Conservation (phyloP, 2,329 filamentous ascomycete species). For the Scortechinia acanthostroma region DNA sequence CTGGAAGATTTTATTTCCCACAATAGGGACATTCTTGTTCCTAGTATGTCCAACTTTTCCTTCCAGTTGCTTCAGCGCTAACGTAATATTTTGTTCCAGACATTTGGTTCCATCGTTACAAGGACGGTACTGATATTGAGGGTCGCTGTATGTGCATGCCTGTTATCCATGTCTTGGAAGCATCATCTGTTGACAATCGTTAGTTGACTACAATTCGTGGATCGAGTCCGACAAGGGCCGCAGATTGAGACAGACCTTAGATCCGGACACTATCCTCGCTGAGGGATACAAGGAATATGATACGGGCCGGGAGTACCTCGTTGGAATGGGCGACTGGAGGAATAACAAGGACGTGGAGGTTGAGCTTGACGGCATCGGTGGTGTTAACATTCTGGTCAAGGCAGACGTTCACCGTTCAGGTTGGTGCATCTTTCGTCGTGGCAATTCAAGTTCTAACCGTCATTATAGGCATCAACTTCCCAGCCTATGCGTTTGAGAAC, state of each 20-base stretch:
- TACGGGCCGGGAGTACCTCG: slow-evolving; percentile 64
- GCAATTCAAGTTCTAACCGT: slow-evolving; percentile 6
- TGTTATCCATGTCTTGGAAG: neutral
- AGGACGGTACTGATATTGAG: slow-evolving; percentile 59
- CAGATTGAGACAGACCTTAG: slow-evolving; percentile 46
- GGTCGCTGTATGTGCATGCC: slow-evolving; percentile 48
- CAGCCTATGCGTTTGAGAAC: slow-evolving; percentile 70
- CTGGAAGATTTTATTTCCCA: slow-evolving; percentile 70
- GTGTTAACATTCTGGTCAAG: slow-evolving; percentile 72
- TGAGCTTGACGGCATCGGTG: slow-evolving; percentile 67
- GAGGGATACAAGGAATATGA: slow-evolving; percentile 72
- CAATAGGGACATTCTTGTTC: slow-evolving; percentile 65
- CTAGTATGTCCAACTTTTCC: slow-evolving; percentile 52
- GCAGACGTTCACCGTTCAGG: slow-evolving; percentile 69
- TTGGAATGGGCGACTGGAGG: slow-evolving; percentile 64
- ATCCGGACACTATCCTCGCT: slow-evolving; percentile 58
- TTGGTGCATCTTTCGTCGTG: slow-evolving; percentile 13
- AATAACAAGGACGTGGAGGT: slow-evolving; percentile 67
- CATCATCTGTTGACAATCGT: neutral
- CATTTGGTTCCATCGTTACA: slow-evolving; percentile 69
- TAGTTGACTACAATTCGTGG: slow-evolving; percentile 75
- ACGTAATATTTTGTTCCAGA: slow-evolving; percentile 32
- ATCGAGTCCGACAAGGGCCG: slow-evolving; percentile 65
- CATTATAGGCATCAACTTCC: slow-evolving; percentile 64
- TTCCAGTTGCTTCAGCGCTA: neutral